These are phyloP conservation scores for Isatis tinctoria DNA, from an alignment of 345 rosid species.

Conservation along the genomic window DNA sequence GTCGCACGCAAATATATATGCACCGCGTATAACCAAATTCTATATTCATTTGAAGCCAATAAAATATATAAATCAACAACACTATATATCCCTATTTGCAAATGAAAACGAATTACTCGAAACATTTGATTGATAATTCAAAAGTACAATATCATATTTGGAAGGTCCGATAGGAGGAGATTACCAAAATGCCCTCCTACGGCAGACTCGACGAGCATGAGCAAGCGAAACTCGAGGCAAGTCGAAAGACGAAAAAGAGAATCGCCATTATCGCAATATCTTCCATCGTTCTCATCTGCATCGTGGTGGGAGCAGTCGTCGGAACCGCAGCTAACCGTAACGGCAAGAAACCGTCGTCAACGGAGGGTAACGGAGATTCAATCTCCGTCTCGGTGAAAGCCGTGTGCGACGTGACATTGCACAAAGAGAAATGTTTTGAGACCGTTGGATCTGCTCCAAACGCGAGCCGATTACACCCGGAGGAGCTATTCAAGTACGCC, in stretches of 20 bases:
- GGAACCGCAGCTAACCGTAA: constrained; percentile 34
- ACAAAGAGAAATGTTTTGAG: constrained; percentile 52
- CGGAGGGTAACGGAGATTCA: constrained; percentile 24
- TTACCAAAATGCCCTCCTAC: constrained; percentile 43
- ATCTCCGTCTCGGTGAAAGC: constrained; percentile 46
- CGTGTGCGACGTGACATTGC: constrained; percentile 64
- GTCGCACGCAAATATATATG: constrained; percentile 21
- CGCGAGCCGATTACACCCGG: constrained; percentile 36
- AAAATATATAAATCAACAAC: background rate
- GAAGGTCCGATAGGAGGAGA: background rate
- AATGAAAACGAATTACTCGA: background rate
- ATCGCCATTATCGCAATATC: constrained; percentile 47
- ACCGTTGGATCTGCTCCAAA: constrained; percentile 35
- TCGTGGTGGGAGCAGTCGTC: constrained; percentile 51
- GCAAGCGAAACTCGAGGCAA: constrained; percentile 46
- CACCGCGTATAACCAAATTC: constrained; percentile 18
- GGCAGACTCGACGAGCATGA: constrained; percentile 51
- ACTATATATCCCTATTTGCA: background rate
- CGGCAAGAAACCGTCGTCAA: constrained; percentile 1
- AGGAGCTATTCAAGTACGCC: constrained; percentile 57
- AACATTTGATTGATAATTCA: background rate
- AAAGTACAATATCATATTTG: background rate
- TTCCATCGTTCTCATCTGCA: constrained; percentile 40
- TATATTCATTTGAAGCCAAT: background rate
- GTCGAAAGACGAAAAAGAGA: constrained; percentile 39